Evolutionary conservation across 2,329 filamentous ascomycete genomes (phyloP), one percentile per base, ranked within the genome.

Genomic region (Clarireedia paspali): DNA sequence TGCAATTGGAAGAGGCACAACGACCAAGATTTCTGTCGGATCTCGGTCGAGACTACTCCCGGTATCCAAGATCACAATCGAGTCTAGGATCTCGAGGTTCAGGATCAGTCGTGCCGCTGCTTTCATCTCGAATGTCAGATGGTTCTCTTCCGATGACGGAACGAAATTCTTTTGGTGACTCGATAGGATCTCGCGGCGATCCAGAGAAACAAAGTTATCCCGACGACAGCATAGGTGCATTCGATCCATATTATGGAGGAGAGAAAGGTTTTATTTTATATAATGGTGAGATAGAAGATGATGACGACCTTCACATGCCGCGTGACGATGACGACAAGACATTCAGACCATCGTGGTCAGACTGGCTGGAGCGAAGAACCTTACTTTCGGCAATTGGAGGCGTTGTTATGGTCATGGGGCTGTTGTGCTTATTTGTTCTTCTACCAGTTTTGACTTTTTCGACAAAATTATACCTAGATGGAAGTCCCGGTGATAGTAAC

Each of bases 291-390:
- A 70, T 74, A 48, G 79, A 81, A 62, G 72, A 72, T 26, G 79
- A 81, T 59, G 79, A 81, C 59, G 74, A 76, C 26, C 72, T 79
- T 67, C 78, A 81, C 57, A 75, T 77, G 70, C 78, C 79, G 9
- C 68, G 70, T 47, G 73, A 74, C 49, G 75, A 79, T 59, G 77
- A 79, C 57, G 76, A 79, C 57, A 68, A 54, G 7, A 57, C 27
- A 5, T 72, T 56, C 67, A 77, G 71, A 60, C 66, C 74, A 6
- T 71, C 64, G 15, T 67, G 71, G 57, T 71, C 67, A 49, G 76
- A 79, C 23, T 74, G 75, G 59, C 75, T 77, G 50, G 67, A 70
- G 6, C 69, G 68, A 47, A 71, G 72, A 12, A 73, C 72, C 50
- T 68, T 78, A 48, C 64, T 70, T 38, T 76, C 73, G 36, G 58